phyloP scores from a whole-genome alignment of 2,329 filamentous ascomycete genomes.

The Claviceps paspali region DNA sequence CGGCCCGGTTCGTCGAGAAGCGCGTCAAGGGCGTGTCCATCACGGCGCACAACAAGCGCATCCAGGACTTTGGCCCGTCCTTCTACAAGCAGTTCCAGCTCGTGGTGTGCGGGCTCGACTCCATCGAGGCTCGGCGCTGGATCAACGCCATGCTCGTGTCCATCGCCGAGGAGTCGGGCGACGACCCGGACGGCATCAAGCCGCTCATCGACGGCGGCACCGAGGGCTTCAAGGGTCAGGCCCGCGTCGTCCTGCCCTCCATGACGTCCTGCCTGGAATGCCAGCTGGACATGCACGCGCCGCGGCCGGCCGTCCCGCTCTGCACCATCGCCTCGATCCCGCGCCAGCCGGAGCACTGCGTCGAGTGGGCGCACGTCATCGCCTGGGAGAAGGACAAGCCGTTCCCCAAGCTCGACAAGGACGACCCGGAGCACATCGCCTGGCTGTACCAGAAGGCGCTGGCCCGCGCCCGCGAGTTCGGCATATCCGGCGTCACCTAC shows the following conservation, averaged over 20 bases:
- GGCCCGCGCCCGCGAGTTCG: constrained; percentile 69
- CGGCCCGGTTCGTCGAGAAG: constrained; percentile 78
- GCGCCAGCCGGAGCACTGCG: constrained; percentile 91
- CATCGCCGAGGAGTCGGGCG: constrained; percentile 64
- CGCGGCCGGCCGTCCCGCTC: constrained; percentile 88
- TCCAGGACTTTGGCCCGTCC: constrained; percentile 89
- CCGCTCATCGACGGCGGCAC: constrained; percentile 93
- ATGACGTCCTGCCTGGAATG: constrained; percentile 96
- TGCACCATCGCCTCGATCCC: constrained; percentile 95
- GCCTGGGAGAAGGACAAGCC: constrained; percentile 83
- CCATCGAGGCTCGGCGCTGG: constrained; percentile 94
- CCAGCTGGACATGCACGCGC: constrained; percentile 95
- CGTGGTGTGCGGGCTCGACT: constrained; percentile 87
- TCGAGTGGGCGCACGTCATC: constrained; percentile 98
- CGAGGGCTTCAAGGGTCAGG: constrained; percentile 96
- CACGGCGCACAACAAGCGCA: constrained; percentile 83
- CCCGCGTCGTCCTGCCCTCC: constrained; percentile 79
- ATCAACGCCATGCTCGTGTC: constrained; percentile 89
- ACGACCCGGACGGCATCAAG: constrained; percentile 66
- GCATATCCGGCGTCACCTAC: constrained; percentile 86
- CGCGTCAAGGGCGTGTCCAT: constrained; percentile 84
- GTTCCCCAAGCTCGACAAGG: constrained; percentile 78
- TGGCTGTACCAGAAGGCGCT: constrained; percentile 87
- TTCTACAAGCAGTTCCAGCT: constrained; percentile 97
- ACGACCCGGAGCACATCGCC: constrained; percentile 92